Conservation (phyloP, 495 filamentous ascomycete species). For the Podospora fimiseda region DNA sequence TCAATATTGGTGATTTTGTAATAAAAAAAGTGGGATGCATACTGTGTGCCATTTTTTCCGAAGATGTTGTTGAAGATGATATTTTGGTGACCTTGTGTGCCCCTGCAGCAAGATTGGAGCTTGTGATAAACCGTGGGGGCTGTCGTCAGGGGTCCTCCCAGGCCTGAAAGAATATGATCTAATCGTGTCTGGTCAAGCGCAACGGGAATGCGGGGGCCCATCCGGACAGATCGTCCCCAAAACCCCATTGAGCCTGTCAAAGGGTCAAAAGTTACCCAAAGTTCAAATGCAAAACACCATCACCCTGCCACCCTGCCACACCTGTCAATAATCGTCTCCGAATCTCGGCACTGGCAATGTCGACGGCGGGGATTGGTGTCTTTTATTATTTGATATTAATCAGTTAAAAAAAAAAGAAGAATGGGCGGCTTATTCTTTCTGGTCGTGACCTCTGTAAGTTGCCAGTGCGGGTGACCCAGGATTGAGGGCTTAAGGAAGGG, state of each 20-base stretch:
- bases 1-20: constrained; percentile 14
- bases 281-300: neutral
- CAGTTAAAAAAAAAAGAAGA: neutral
- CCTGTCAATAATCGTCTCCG: too few species aligned
- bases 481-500: neutral
- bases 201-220: constrained; percentile 1
- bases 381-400: neutral
- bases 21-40: constrained; percentile 17
- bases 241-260: neutral
- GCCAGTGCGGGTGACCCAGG: neutral
- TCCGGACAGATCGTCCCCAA: neutral
- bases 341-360: neutral
- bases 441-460: constrained; percentile 18
- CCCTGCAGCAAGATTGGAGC: neutral
- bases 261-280: neutral
- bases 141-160: neutral
- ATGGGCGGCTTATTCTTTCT: constrained; percentile 15
- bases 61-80: too few species aligned
- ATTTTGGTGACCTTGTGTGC: too few species aligned
- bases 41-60: constrained; percentile 52
- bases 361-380: neutral
- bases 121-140: neutral
- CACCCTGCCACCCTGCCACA: too few species aligned
- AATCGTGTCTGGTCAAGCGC: constrained; percentile 6
- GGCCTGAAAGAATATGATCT: neutral